Conservation (phyloP, 306 rosid species). For the Aeschynomene evenia region DNA sequence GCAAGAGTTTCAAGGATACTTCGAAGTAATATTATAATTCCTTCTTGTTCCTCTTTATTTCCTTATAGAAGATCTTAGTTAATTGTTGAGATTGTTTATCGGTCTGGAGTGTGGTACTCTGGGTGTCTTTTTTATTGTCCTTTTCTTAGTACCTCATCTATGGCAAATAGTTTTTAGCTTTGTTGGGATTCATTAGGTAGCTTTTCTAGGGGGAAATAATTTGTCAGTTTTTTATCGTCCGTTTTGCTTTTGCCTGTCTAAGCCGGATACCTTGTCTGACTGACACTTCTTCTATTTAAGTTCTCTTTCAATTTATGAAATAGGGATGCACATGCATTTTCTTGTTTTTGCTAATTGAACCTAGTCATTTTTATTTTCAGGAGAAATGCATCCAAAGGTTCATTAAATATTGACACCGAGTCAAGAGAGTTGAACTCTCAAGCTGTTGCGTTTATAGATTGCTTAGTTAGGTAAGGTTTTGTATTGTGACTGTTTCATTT, state of each 20-base stretch:
- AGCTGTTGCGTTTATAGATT: slow-evolving; percentile 53
- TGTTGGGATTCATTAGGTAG: background rate
- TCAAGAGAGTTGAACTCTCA: slow-evolving; percentile 50
- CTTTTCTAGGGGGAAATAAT: background rate
- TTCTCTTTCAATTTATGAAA: background rate
- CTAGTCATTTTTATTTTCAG: slow-evolving; percentile 52
- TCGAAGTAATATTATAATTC: slow-evolving; percentile 50
- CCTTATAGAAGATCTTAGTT: slow-evolving; percentile 21
- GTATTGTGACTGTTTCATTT: background rate
- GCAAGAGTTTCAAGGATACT: slow-evolving; percentile 48
- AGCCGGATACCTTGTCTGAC: background rate
- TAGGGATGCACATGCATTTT: background rate
- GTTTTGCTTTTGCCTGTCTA: background rate
- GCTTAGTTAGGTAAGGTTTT: slow-evolving; percentile 59
- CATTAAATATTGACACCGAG: slow-evolving; percentile 41
- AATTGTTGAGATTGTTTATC: background rate
- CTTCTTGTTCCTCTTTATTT: slow-evolving; percentile 10
- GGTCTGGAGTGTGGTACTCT: no score
- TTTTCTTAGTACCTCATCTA: background rate
- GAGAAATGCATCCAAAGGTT: slow-evolving; percentile 49
- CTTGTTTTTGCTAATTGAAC: background rate
- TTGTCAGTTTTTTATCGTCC: background rate
- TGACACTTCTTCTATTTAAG: background rate
- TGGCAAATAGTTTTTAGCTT: background rate
- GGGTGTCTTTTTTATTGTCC: no score